Conservation (phyloP, 164 flowering plant species). For the Nymphaea colorata region DNA sequence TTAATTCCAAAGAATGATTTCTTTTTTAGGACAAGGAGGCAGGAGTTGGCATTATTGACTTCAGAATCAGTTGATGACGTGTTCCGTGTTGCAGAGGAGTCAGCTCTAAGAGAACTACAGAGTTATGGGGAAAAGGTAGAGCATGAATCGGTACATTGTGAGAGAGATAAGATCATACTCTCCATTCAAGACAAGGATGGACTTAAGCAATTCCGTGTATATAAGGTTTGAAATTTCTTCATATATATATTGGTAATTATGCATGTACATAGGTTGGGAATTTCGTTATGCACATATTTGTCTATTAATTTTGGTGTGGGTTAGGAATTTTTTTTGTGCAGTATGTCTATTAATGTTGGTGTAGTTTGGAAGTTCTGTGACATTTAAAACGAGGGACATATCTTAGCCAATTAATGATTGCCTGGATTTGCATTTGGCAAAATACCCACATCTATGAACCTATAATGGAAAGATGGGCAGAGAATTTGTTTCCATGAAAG, state of each 20-base stretch:
- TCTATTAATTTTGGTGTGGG: too few relatives aligned
- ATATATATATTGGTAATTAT: too few relatives aligned
- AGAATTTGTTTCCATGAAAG: too few relatives aligned
- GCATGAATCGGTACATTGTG: constrained; percentile 20
- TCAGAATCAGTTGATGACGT: constrained; percentile 46
- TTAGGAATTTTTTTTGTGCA: too few relatives aligned
- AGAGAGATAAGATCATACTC: constrained; percentile 57
- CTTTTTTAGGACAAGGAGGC: constrained; percentile 49
- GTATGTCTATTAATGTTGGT: neutral
- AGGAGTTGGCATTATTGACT: constrained; percentile 52
- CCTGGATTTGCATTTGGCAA: too few relatives aligned
- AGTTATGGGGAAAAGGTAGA: constrained; percentile 16
- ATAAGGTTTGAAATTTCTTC: constrained; percentile 31
- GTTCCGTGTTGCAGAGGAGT: constrained; percentile 41
- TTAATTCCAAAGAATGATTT: neutral
- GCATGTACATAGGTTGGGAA: too few relatives aligned
- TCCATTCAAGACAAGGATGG: constrained; percentile 73
- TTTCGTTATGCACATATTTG: too few relatives aligned
- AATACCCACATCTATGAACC: too few relatives aligned
- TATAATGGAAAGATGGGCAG: too few relatives aligned
- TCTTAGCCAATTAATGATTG: too few relatives aligned
- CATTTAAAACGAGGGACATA: too few relatives aligned
- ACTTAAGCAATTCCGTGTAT: constrained; percentile 51
- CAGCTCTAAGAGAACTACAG: constrained; percentile 28
- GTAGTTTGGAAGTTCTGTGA: neutral